Base-by-base conservation (phyloP, 2,329 filamentous ascomycete species). In the Fusarium buharicum region DNA sequence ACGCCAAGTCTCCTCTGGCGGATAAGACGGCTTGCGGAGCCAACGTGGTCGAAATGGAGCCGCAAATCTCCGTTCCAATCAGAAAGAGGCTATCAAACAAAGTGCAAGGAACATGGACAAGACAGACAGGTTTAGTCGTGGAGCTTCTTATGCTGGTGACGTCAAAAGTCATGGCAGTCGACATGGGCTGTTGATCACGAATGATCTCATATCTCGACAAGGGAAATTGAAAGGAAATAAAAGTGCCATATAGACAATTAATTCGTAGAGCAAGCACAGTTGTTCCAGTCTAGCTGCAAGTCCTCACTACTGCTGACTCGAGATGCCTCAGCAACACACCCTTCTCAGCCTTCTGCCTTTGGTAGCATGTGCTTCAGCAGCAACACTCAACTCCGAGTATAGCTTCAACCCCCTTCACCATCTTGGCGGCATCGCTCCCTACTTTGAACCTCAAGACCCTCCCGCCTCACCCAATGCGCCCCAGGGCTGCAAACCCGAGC, bases 371-470 rank as follows among this genome's bases (percentile, higher is more conserved):
- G 24, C 59, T 38, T 58, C 63, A 5, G 63, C 63, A 11, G 57
- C 64, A 12, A 40, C 73, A 0, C 73, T 81, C 38, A 80, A 81
- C 64, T 81, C 79, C 0, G 75, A 73, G 2, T 84, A 83, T 62
- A 72, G 70, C 49, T 86, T 86, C 70, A 81, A 84, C 48, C 80
- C 83, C 0, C 74, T 86, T 3, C 74, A 84, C 22, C 84, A 86
- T 50, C 76, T 86, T 10, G 79, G 79, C 1, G 84, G 84, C n/a
- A 82, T 85, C 6, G 76, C 82, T 1, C 84, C 84, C 0, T 86
- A 86, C 65, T 86, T 84, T 50, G 83, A 85, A 63, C 79, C 83
- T 0, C 77, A 83, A 56, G 78, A 83, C 50, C 81, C 82, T 20
- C 78, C 66, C 0, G 39, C 67, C 6, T 69, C 66, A 2, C 66